phyloP scores from a whole-genome alignment of 2,329 filamentous ascomycete species.

The Calonectria hawksworthii region DNA sequence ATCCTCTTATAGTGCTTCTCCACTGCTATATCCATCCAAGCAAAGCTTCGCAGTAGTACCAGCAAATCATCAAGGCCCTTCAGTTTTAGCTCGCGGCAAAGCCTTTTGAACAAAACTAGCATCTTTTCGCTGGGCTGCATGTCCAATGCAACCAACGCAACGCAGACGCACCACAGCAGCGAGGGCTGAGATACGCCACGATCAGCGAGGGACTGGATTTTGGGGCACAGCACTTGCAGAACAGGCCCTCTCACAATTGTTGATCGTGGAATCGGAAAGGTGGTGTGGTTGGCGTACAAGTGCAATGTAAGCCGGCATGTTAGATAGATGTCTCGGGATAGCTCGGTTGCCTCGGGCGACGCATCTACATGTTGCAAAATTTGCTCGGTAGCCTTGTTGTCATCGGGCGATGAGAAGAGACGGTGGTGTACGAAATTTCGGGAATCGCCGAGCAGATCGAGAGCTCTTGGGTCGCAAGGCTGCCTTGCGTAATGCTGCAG shows the following conservation, averaged over 20 bases:
- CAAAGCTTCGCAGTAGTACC: conserved; percentile 21
- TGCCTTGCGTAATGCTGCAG: conserved; percentile 18
- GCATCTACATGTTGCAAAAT: neutral
- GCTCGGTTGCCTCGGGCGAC: neutral
- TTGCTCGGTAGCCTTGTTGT: conserved; percentile 4
- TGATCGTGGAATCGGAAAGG: conserved; percentile 25
- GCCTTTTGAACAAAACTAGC: neutral
- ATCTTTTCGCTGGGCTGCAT: neutral
- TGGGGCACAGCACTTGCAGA: conserved; percentile 5
- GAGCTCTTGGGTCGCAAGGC: neutral
- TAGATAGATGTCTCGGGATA: conserved; percentile 13
- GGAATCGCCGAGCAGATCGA: conserved; percentile 19
- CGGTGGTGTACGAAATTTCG: conserved; percentile 24
- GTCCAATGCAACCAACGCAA: conserved; percentile 5
- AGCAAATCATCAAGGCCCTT: conserved; percentile 16
- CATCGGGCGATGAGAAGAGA: conserved; percentile 20
- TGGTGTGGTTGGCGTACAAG: conserved; percentile 21
- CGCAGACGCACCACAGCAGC: conserved; percentile 14
- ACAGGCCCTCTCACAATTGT: conserved; percentile 18
- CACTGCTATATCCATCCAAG: conserved; percentile 17
- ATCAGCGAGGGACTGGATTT: conserved; percentile 7
- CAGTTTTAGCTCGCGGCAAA: conserved; percentile 1
- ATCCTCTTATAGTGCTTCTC: conserved; percentile 4
- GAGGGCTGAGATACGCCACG: neutral
- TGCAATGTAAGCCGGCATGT: conserved; percentile 20